Evolutionary conservation across 1,284 basidiomycete species (phyloP).

Genomic region (Anthracocystis walkeri): DNA sequence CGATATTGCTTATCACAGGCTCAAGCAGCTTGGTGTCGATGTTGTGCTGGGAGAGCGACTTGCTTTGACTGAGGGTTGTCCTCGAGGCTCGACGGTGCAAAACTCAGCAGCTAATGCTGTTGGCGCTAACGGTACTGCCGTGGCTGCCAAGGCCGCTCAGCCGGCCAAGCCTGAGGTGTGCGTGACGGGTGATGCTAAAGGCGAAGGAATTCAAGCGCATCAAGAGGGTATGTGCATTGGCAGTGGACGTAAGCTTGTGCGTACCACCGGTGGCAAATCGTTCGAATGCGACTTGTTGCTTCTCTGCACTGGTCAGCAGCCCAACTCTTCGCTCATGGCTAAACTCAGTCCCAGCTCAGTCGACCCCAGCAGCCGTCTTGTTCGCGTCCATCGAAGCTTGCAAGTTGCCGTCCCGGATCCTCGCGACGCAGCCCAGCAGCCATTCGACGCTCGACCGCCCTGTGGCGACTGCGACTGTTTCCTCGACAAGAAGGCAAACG

Average conservation of each 20-base stretch:
- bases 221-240: constrained; percentile 56
- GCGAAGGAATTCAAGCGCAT: constrained; percentile 52
- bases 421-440: constrained; percentile 55
- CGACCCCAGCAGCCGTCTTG: constrained; percentile 56
- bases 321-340: constrained; percentile 65
- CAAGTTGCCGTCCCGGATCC: constrained; percentile 64
- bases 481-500: constrained; percentile 63
- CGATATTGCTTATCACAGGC: constrained; percentile 55
- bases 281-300: constrained; percentile 66
- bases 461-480: constrained; percentile 69
- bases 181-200: constrained; percentile 49
- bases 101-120: constrained; percentile 22
- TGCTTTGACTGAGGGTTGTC: constrained; percentile 65
- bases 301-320: constrained; percentile 68
- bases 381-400: constrained; percentile 60
- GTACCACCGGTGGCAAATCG: constrained; percentile 64
- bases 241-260: constrained; percentile 55
- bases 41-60: constrained; percentile 67
- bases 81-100: constrained; percentile 57
- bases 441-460: constrained; percentile 58
- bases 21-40: constrained; percentile 64
- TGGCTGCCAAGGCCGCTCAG: constrained; percentile 16
- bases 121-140: constrained; percentile 8
- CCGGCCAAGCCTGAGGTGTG: constrained; percentile 31
- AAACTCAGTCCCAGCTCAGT: constrained; percentile 61